These are phyloP conservation scores for Dictyostelium capitatum DNA, from an alignment of 78 protist genomes.

Conservation along the genomic window DNA sequence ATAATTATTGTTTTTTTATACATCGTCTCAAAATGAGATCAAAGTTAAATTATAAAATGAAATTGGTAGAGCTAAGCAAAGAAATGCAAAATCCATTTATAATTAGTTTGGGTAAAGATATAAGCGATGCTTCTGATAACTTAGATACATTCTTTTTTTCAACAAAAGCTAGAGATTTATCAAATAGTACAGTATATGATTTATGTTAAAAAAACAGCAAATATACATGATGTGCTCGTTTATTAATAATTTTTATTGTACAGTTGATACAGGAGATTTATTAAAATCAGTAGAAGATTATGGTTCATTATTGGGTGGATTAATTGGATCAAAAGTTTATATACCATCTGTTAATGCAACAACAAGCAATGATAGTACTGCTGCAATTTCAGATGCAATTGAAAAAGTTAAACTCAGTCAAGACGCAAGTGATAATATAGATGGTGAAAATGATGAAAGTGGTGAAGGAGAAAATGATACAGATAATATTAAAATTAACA, in stretches of 20 bases:
- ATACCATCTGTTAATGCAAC: not conserved
- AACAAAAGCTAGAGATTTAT: conserved; percentile 48
- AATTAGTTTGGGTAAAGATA: conserved; percentile 40
- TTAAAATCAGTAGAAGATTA: conserved; percentile 17
- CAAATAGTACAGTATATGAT: not conserved
- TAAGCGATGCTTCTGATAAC: conserved; percentile 28
- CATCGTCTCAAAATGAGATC: conserved; percentile 66
- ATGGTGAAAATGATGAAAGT: not conserved
- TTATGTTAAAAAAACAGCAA: not conserved
- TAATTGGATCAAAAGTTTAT: conserved; percentile 45
- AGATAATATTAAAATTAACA: not conserved
- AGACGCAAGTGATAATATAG: not conserved
- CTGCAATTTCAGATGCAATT: not conserved
- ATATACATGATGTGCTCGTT: not conserved
- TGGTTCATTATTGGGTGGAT: conserved; percentile 42
- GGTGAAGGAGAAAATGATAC: not conserved
- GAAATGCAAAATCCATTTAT: conserved; percentile 30
- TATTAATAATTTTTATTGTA: not conserved
- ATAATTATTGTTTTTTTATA: conserved; percentile 46
- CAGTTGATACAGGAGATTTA: conserved; percentile 51
- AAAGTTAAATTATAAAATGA: conserved; percentile 1
- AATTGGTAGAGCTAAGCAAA: conserved; percentile 17
- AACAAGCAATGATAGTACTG: not conserved
- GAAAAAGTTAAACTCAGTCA: not conserved
- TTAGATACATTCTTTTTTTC: conserved; percentile 16